These are phyloP conservation scores for Colletotrichum sp. DNA, from an alignment of 2,329 filamentous ascomycete genomes.

Conservation along the genomic window DNA sequence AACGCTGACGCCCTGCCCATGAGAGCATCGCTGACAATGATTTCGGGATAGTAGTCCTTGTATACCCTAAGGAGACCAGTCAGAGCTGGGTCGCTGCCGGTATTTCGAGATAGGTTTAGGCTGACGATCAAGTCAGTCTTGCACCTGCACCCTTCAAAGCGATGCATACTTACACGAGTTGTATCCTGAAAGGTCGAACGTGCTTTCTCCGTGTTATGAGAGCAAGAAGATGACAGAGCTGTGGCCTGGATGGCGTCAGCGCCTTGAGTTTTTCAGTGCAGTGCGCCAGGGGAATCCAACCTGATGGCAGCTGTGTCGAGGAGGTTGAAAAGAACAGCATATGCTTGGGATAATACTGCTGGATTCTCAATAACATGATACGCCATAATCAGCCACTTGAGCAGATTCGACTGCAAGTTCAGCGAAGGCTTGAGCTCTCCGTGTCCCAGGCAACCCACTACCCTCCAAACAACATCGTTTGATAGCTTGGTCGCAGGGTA, in stretches of 20 bases:
- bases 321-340: conserved; percentile 79
- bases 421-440: conserved; percentile 77
- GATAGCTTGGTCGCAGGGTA: conserved; percentile 75
- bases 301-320: conserved; percentile 81
- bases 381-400: conserved; percentile 81
- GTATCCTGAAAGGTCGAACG: conserved; percentile 83
- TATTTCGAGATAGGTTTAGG: conserved; percentile 62
- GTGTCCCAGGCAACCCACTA: conserved; percentile 78
- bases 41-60: conserved; percentile 90
- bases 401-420: conserved; percentile 70
- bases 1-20: conserved; percentile 66
- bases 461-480: conserved; percentile 63
- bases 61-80: conserved; percentile 80
- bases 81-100: conserved; percentile 75
- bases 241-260: conserved; percentile 46
- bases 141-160: not conserved
- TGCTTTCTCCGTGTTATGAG: conserved; percentile 81
- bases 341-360: conserved; percentile 69
- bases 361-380: conserved; percentile 73
- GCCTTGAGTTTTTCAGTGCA: not conserved
- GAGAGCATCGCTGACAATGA: conserved; percentile 75
- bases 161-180: conserved; percentile 63
- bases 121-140: conserved; percentile 37
- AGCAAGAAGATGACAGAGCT: conserved; percentile 78
- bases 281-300: conserved; percentile 39